A percentile compares a stretch with the other conserved stretches of the same genome.
phyloP scores from a whole-genome alignment of 495 filamentous ascomycete species.

The Penicillium egyptiacum region DNA sequence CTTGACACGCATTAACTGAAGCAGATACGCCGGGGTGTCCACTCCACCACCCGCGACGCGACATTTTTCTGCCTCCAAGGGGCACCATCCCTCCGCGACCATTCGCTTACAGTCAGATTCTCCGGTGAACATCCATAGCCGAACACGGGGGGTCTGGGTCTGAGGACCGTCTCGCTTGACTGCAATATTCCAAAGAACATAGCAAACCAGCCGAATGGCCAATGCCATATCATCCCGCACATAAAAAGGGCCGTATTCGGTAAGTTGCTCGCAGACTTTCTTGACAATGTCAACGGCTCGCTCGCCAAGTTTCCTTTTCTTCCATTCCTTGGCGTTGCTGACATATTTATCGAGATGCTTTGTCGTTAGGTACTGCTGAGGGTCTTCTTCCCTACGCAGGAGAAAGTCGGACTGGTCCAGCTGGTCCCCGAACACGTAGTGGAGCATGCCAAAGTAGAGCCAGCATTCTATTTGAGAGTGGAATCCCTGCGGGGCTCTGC shows the following conservation, averaged over 20 bases:
- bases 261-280: background rate
- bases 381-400: background rate
- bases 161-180: background rate
- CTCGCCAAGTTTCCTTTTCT: background rate
- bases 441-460: slow-evolving; percentile 1
- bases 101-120: background rate
- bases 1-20: background rate
- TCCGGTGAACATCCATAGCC: background rate
- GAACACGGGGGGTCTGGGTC: background rate
- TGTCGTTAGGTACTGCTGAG: background rate
- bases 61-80: background rate
- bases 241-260: background rate
- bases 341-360: slow-evolving; percentile 1
- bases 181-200: background rate
- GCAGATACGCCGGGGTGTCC: background rate
- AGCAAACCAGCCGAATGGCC: background rate
- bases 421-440: background rate
- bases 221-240: background rate
- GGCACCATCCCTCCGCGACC: background rate
- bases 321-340: background rate
- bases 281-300: background rate
- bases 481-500: background rate
- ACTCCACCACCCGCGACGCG: background rate
- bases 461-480: background rate
- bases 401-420: background rate